These are phyloP conservation scores for Dryadomyces quercus-mongolicae DNA, from an alignment of 2,329 filamentous ascomycete genomes.

Conservation along the genomic window DNA sequence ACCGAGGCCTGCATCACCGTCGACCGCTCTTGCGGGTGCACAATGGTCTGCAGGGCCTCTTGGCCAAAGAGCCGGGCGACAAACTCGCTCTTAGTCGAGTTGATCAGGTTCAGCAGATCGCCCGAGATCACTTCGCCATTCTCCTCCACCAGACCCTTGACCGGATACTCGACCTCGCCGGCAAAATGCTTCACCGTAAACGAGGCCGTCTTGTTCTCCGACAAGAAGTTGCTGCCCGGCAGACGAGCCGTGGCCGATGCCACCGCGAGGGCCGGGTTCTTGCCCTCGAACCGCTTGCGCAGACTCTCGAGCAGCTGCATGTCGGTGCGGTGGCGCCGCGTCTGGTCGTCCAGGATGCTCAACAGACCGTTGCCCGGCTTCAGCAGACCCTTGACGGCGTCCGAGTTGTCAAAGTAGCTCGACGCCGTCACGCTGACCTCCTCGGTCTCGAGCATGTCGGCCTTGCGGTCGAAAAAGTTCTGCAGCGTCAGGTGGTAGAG, in stretches of 20 bases:
- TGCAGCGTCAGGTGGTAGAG: constrained; percentile 89
- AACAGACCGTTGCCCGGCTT: constrained; percentile 88
- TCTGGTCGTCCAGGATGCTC: constrained; percentile 93
- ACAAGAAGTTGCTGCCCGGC: constrained; percentile 81
- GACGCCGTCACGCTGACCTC: constrained; percentile 84
- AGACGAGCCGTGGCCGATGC: constrained; percentile 62
- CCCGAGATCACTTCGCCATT: constrained; percentile 94
- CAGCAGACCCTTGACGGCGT: constrained; percentile 81
- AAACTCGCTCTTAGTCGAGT: constrained; percentile 77
- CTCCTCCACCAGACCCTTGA: constrained; percentile 80
- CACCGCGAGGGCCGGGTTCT: constrained; percentile 81
- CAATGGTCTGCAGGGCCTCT: constrained; percentile 80
- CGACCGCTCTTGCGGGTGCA: constrained; percentile 81
- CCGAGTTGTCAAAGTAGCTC: constrained; percentile 96
- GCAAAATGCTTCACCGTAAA: constrained; percentile 95
- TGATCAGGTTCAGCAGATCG: constrained; percentile 89
- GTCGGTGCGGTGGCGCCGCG: constrained; percentile 76
- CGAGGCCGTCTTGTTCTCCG: constrained; percentile 63
- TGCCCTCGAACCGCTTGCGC: constrained; percentile 85
- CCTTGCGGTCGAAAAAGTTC: constrained; percentile 91
- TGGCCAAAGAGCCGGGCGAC: constrained; percentile 89
- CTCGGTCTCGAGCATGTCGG: constrained; percentile 85
- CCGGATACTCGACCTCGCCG: constrained; percentile 88
- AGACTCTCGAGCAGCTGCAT: constrained; percentile 83
- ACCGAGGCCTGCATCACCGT: constrained; percentile 94